Conservation (phyloP, 371 early-diverging fungal genomes). For the Mortierella sp. region DNA sequence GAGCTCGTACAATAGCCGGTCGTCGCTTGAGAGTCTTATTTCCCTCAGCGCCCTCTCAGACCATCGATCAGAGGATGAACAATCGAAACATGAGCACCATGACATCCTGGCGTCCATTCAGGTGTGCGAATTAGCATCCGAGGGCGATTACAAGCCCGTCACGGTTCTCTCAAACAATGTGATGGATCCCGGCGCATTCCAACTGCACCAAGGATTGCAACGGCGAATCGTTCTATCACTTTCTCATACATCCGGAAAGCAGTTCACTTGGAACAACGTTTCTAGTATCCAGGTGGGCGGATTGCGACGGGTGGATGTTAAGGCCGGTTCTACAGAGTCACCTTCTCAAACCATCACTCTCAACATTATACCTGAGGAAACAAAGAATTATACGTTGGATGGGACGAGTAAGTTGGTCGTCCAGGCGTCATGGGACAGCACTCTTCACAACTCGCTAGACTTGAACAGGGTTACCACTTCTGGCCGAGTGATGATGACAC, state of each 20-base stretch:
- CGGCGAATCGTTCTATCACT: slow-evolving; percentile 77
- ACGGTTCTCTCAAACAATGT: slow-evolving; percentile 66
- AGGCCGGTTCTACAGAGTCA: slow-evolving; percentile 69
- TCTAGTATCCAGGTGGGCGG: slow-evolving; percentile 68
- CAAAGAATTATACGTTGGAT: slow-evolving; percentile 62
- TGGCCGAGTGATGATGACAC: slow-evolving; percentile 65
- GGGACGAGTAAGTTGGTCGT: slow-evolving; percentile 72
- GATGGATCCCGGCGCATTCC: slow-evolving; percentile 74
- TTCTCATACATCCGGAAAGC: slow-evolving; percentile 80
- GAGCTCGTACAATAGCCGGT: slow-evolving; percentile 14
- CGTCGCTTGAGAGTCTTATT: slow-evolving; percentile 42
- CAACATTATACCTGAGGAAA: slow-evolving; percentile 61
- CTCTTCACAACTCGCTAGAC: slow-evolving; percentile 77
- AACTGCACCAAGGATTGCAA: slow-evolving; percentile 87
- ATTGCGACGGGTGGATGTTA: slow-evolving; percentile 72
- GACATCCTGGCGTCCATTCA: slow-evolving; percentile 77
- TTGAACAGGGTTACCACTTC: slow-evolving; percentile 76
- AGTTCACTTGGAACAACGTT: slow-evolving; percentile 72
- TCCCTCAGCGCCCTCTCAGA: slow-evolving; percentile 51
- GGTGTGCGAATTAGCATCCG: slow-evolving; percentile 71
- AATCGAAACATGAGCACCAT: slow-evolving; percentile 73
- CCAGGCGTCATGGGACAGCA: slow-evolving; percentile 86
- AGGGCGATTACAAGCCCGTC: slow-evolving; percentile 80
- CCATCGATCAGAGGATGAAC: slow-evolving; percentile 73
- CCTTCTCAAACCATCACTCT: slow-evolving; percentile 61